Base-by-base conservation (phyloP, 345 rosid genomes). In the Euphorbia tirucalli region DNA sequence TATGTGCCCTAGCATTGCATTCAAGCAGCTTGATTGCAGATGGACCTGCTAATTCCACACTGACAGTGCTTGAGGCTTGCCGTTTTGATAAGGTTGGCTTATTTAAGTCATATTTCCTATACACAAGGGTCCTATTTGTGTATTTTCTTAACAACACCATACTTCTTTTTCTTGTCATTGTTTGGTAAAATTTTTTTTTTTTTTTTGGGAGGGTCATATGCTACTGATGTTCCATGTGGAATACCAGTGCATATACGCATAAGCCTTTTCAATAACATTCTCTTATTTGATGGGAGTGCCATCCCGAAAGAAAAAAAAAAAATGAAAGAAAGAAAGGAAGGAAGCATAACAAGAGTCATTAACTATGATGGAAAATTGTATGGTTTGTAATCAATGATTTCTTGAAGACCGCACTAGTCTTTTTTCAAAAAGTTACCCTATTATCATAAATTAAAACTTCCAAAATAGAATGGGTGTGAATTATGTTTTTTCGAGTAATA, bases 81-180 rank as follows among this genome's bases (percentile, higher is more conserved):
- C 96, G 98, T 46, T 93, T 93, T 85, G 99, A 96, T 81, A 93
- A 93, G 96, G 99, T n/a, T 96, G 78, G 77, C 66, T 70, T 74
- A 19, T n/a, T 31, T 9, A 7, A 46, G 39, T 15, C 24, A 6
- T 24, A 57, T 57, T 46, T 37, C 43, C 22, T 65, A 7, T 41
- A 41, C 44, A 41, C 9, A 41, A 41, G 9, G 44, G 44, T 73
- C 37, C 41, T 73, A 39, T 22, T 59, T 69, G 48, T 54, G 14
- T n/a, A 3, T 44, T 71, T 32, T 64, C 43, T 43, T 62, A 43
- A 52, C 62, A 50, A 22, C 30, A 50, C 35, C 13, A 58, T 54
- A 30, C 30, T 61, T 24, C 5, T 14, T 19, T 46, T 35, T 58
- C 37, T 44, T 24, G 35, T 56, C 48, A 55, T 66, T 27, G 2